Evolutionary conservation across 1,139 yeast species (phyloP).

Genomic region (Saccharomyces hybrid): DNA sequence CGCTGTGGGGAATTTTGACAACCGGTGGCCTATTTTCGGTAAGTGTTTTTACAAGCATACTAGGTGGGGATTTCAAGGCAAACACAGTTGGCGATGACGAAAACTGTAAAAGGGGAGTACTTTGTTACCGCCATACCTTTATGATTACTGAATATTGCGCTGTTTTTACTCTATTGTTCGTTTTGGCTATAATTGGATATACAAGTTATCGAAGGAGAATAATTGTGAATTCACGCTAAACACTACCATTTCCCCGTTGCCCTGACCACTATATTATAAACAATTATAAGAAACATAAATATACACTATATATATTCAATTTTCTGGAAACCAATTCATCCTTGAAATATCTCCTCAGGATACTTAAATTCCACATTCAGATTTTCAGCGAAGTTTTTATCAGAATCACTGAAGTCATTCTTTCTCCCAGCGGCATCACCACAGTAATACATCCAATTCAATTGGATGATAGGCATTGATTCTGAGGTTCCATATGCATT

Average conservation of each 20-base stretch:
- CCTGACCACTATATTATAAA: background rate
- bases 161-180: constrained; percentile 10
- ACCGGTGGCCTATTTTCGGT: constrained; percentile 44
- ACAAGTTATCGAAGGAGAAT: constrained; percentile 5
- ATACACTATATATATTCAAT: background rate
- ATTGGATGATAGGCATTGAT: constrained; percentile 29
- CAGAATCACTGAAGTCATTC: constrained; percentile 73
- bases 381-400: constrained; percentile 55
- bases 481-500: background rate
- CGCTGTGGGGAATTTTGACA: constrained; percentile 72
- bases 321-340: background rate
- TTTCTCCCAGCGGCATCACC: constrained; percentile 95
- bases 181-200: constrained; percentile 9
- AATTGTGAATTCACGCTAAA: background rate
- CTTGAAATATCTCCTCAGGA: constrained; percentile 54
- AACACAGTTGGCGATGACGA: constrained; percentile 15
- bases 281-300: background rate
- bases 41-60: constrained; percentile 35
- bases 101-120: constrained; percentile 20
- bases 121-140: constrained; percentile 27
- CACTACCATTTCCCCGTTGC: background rate
- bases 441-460: constrained; percentile 53
- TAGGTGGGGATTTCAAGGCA: constrained; percentile 38
- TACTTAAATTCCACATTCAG: constrained; percentile 47
- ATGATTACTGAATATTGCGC: constrained; percentile 16